Percentiles rank a stretch among this genome's conserved stretches.
These are phyloP conservation scores for Saraca asoca DNA, from an alignment of 331 rosid species.

Conservation along the genomic window DNA sequence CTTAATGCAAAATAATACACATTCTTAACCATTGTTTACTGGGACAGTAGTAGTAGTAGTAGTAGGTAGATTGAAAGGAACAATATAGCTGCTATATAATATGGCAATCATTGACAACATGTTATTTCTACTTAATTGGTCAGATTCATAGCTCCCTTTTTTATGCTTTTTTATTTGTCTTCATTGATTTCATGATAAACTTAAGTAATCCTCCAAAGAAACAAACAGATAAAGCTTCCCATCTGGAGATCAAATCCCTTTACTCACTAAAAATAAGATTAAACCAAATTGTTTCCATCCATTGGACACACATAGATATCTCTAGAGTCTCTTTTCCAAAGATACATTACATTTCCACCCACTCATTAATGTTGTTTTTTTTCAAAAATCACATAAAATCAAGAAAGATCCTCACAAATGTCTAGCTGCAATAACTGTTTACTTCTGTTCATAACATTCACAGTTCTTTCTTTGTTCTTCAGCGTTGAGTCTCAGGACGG, in stretches of 20 bases:
- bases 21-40: background rate
- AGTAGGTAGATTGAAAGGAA: background rate
- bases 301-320: slow-evolving; percentile 5
- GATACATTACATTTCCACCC: slow-evolving; percentile 12
- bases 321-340: background rate
- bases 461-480: slow-evolving; percentile 16
- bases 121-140: background rate
- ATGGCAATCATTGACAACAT: slow-evolving; percentile 20
- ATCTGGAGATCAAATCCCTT: background rate
- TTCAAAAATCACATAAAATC: slow-evolving; percentile 10
- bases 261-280: slow-evolving; percentile 24
- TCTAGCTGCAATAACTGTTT: slow-evolving; percentile 16
- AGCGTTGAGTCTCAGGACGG: slow-evolving; percentile 5
- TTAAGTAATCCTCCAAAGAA: slow-evolving; percentile 35
- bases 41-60: background rate
- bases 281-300: background rate
- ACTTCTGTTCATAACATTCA: slow-evolving; percentile 18
- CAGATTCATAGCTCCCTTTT: slow-evolving; percentile 14
- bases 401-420: slow-evolving; percentile 23
- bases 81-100: background rate
- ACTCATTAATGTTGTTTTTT: background rate
- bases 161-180: slow-evolving; percentile 37
- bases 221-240: slow-evolving; percentile 33
- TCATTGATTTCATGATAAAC: slow-evolving; percentile 27
- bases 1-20: background rate